Evolutionary conservation across 306 rosid species (phyloP), one percentile per base, ranked within the genome.

Genomic region (Delonix regia): DNA sequence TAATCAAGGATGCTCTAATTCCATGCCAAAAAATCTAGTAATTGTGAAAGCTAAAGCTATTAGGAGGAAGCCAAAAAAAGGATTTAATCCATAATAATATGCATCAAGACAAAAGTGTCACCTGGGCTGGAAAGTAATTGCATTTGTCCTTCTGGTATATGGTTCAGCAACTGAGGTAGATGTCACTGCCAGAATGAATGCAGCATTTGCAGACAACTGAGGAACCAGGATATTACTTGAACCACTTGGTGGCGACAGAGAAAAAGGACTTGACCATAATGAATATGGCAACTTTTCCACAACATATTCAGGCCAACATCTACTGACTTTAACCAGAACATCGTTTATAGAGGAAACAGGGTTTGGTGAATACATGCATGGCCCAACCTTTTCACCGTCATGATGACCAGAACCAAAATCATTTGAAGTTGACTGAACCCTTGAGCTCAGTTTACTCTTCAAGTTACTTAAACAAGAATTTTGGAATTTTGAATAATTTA

Each of bases 41-140:
- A 69, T 12, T 24, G 5, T 12, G 39, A 47, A 68, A 60, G 57
- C 38, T 28, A 25, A 70, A 47, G 21, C 72, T 73, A 36, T 14
- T 65, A 55, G 19, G 11, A 28, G 57, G 65, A 51, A 36, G 61
- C 36, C 45, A 10, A 22, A 13, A 12, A 67, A 70, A 51, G 30
- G 30, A 77, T 72, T 73, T 53, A 41, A 77, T 59, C 70, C 69
- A 25, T 69, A 63, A 53, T 18, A 68, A 34, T 48, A 71, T 60
- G 14, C 42, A 61, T 72, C 60, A 83, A 45, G 41, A 39, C 38
- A 51, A 69, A 44, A 72, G 24, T 6, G 22, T 71, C 86, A 92
- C 99, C 97, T 88, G 74, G 99, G 99, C 91, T 94, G 99, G 88
- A 94, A 88, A 68, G 86, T 86, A 38, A 94, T 92, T 81, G 92